Evolutionary conservation across 192 early-diverging fungal species (phyloP), one percentile per base, ranked within the genome.

Genomic region (Dissophora globulifera): DNA sequence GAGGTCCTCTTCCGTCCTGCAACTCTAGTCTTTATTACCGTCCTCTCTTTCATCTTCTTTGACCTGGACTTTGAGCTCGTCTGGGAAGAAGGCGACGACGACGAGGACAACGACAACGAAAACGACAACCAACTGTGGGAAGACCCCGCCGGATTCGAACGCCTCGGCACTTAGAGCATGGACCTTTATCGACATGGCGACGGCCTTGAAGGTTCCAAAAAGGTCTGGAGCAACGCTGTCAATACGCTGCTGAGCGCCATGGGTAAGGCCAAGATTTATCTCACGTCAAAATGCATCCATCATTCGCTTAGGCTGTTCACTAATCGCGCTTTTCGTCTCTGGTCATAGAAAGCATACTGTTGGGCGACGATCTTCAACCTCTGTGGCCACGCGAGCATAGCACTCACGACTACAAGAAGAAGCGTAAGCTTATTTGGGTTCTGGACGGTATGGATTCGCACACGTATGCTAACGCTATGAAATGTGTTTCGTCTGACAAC

Each of bases 321-420:
- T n/a, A n/a, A n/a, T n/a, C n/a, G n/a, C n/a, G n/a, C n/a, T n/a
- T n/a, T n/a, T n/a, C n/a, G n/a, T n/a, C n/a, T n/a, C n/a, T n/a
- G n/a, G n/a, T n/a, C n/a, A n/a, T 45, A 76, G 72, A 76, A 58
- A 76, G 72, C n/a, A 76, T 76, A 25, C 26, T 76, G 19, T 22
- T 76, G 46, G 63, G 67, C 40, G 72, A 76, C 22, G 72, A 76
- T 30, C 64, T 76, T 5, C 64, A 62, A 25, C n/a, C 72, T 22
- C 64, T 76, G 8, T 76, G 72, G 72, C 43, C 63, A 12, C 72
- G 72, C n/a, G 64, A 62, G n/a, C 43, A 61, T 11, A 48, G 62
- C 29, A 17, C 55, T n/a, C 62, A 76, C 1, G 72, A 76, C 20
- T 42, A 31, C 2, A 76, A 67, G 29, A 67, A 67, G 53, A 76